Base-by-base conservation (phyloP, 306 rosid genomes). In the Carpinus fangiana region DNA sequence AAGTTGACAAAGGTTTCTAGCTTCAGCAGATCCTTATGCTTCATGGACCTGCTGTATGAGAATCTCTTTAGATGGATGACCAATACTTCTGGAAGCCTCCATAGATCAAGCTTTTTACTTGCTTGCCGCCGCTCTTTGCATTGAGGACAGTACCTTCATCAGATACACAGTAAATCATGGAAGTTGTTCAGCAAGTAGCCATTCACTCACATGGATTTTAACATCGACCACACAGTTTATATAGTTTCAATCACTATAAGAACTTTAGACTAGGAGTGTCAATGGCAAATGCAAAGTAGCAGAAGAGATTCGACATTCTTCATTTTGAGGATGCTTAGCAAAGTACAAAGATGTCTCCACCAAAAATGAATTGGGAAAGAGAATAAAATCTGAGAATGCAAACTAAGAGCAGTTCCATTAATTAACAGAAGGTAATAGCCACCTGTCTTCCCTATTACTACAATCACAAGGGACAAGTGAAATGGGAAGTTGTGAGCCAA, bases 61-160 rank as follows among this genome's bases (percentile, higher is more conserved):
- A 95, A 95, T 87, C 99, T 90, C 85, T 95, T 95, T 52, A 95
- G 82, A 86, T 95, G 99, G 84, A 95, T 95, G 66, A 92, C 99
- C 78, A 95, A 84, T 80, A 95, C 98, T 84, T 93, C 96, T 14
- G 99, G 99, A 72, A 95, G 98, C 85, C 98, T 90, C 99, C 99
- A 95, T 61, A 92, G 85, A 84, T 95, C 98, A 73, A 95, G 98
- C 87, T 95, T 95, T 83, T 95, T 95, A 82, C 99, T 95, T 36
- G 99, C 99, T 85, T 95, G 99, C 17, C 99, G 88, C 55, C 90
- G 88, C 86, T 92, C 99, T 82, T 93, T 88, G 84, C 99, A 95
- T 79, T 85, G 90, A 45, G 98, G 98, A 81, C 99, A 95, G 83
- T 76, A 84, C 98, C 99, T 95, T 86, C 76, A 84, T 79, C 73